Conservation (phyloP, 2,329 filamentous ascomycete genomes). For the Coniochaeta sp. region DNA sequence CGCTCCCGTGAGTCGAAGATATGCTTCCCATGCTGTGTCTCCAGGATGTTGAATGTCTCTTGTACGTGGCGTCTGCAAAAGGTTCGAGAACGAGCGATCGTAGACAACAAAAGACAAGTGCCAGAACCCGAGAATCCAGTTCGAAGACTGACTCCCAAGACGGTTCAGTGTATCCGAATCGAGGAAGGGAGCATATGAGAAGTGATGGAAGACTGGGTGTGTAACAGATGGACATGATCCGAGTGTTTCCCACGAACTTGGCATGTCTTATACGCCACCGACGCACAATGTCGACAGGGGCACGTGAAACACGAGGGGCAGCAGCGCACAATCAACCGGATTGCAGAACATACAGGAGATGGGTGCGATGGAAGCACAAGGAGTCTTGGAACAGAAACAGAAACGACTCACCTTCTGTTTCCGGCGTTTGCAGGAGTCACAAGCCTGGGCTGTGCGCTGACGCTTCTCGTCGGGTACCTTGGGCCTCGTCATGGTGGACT, state of each 20-base stretch:
- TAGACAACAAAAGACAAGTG: background rate
- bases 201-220: background rate
- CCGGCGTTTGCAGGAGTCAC: conserved; percentile 57
- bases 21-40: background rate
- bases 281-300: background rate
- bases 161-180: too few species aligned
- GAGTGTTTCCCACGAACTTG: background rate
- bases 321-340: background rate
- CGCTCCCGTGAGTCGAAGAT: background rate
- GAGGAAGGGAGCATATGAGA: background rate
- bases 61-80: background rate
- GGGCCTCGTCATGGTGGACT: conserved; percentile 38
- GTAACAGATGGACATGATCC: background rate
- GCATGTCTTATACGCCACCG: background rate
- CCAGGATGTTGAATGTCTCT: background rate
- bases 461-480: conserved; percentile 53
- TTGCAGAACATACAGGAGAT: background rate
- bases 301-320: background rate
- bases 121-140: background rate
- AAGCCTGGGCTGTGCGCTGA: conserved; percentile 56
- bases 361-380: background rate
- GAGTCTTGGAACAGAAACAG: background rate
- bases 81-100: background rate
- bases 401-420: conserved; percentile 56
- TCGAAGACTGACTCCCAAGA: background rate